Conservation (phyloP, 306 rosid species). For the Echinosophora koreensis region DNA sequence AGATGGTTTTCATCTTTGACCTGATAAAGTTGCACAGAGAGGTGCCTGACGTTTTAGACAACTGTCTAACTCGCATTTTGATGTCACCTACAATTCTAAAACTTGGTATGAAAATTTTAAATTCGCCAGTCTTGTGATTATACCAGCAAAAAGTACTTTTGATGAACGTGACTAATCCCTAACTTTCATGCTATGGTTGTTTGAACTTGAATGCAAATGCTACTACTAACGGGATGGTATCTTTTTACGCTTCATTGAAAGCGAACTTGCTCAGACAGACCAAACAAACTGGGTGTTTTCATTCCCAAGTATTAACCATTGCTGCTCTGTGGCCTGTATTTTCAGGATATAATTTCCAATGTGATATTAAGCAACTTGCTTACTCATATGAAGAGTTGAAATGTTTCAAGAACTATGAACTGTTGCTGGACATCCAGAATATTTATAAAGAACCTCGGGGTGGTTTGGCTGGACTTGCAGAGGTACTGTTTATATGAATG, state of each 20-base stretch:
- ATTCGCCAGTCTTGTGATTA: constrained; percentile 29
- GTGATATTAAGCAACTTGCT: constrained; percentile 88
- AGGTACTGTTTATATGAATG: constrained; percentile 58
- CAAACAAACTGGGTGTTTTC: constrained; percentile 23
- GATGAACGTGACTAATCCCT: constrained; percentile 1
- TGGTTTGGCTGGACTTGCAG: constrained; percentile 87
- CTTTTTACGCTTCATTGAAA: neutral
- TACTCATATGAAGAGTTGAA: constrained; percentile 72
- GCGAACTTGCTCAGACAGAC: neutral
- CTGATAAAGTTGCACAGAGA: constrained; percentile 77
- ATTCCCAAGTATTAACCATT: constrained; percentile 40
- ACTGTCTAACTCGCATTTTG: constrained; percentile 74
- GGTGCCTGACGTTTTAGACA: constrained; percentile 67
- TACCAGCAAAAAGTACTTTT: constrained; percentile 21
- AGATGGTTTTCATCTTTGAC: constrained; percentile 77
- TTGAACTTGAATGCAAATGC: constrained; percentile 34
- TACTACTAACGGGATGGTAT: constrained; percentile 13
- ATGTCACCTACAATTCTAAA: constrained; percentile 82
- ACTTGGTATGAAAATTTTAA: constrained; percentile 73
- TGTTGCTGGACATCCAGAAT: constrained; percentile 86
- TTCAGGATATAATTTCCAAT: constrained; percentile 91
- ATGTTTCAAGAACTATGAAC: constrained; percentile 87
- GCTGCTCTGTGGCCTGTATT: constrained; percentile 48
- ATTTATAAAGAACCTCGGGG: constrained; percentile 79
- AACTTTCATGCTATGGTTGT: constrained; percentile 40